Conservation (phyloP, 225 moss, liverwort and hornwort species). For the Marchantia polymorpha region DNA sequence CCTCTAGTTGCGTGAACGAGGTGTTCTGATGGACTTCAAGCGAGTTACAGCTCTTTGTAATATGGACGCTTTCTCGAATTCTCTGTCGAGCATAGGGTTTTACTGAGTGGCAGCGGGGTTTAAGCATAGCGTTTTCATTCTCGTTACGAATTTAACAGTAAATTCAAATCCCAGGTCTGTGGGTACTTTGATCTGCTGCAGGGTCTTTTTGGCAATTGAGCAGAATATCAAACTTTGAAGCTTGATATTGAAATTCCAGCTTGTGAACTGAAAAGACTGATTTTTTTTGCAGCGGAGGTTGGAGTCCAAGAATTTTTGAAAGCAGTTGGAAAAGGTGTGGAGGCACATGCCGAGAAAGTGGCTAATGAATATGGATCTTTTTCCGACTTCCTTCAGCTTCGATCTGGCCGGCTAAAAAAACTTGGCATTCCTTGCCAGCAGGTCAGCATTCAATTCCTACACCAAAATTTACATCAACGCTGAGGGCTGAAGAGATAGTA, state of each 20-base stretch:
- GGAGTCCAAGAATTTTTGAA: constrained; percentile 74
- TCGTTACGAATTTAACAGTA: too few species aligned
- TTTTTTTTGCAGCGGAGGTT: constrained; percentile 45
- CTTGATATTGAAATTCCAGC: background rate
- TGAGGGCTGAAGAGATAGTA: background rate
- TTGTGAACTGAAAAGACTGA: background rate
- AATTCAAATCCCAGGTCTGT: background rate
- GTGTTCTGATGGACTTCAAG: background rate
- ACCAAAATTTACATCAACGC: background rate
- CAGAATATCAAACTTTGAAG: background rate
- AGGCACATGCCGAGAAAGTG: constrained; percentile 74
- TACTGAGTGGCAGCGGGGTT: background rate
- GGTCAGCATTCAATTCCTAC: constrained; percentile 30
- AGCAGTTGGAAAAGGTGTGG: constrained; percentile 67
- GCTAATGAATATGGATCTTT: constrained; percentile 56
- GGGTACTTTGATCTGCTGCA: too few species aligned
- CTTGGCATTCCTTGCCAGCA: constrained; percentile 84
- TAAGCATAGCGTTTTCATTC: background rate
- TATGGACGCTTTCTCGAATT: background rate
- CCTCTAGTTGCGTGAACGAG: background rate
- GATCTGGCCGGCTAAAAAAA: constrained; percentile 71
- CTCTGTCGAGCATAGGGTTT: background rate
- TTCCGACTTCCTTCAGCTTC: constrained; percentile 58
- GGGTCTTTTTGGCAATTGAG: too few species aligned
- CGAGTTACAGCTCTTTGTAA: too few species aligned